These are phyloP conservation scores for Trebouxia sp. DNA, from an alignment of 139 green algal species.

Conservation along the genomic window DNA sequence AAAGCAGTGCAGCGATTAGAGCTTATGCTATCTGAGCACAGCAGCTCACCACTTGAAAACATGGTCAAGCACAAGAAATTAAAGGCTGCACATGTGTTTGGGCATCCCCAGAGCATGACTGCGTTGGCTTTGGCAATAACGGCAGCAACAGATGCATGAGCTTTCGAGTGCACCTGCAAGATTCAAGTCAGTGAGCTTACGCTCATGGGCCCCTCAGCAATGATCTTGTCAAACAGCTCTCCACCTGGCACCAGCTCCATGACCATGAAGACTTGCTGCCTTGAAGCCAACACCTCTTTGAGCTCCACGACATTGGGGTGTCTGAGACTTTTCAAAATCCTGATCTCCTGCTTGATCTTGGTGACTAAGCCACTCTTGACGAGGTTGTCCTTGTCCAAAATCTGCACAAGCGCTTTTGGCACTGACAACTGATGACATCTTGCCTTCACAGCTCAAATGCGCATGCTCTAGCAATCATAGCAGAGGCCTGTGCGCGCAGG, in stretches of 20 bases:
- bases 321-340: constrained; percentile 62
- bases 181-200: too few relatives aligned
- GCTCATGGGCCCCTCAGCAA: constrained; percentile 54
- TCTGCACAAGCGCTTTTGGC: constrained; percentile 5
- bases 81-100: too few relatives aligned
- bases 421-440: background rate
- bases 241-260: constrained; percentile 64
- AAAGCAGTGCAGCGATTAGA: too few relatives aligned
- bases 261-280: constrained; percentile 75
- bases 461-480: background rate
- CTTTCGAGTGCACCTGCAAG: too few relatives aligned
- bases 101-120: too few relatives aligned
- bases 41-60: too few relatives aligned
- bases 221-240: constrained; percentile 76
- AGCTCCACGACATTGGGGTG: constrained; percentile 74
- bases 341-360: constrained; percentile 68
- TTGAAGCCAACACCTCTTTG: constrained; percentile 67
- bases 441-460: background rate
- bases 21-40: too few relatives aligned
- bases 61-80: too few relatives aligned
- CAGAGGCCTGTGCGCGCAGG: background rate
- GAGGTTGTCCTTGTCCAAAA: constrained; percentile 57
- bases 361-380: constrained; percentile 12
- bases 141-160: too few relatives aligned
- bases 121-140: too few relatives aligned